Conservation (phyloP, 2,329 filamentous ascomycete genomes). For the Cladosporium sp. region DNA sequence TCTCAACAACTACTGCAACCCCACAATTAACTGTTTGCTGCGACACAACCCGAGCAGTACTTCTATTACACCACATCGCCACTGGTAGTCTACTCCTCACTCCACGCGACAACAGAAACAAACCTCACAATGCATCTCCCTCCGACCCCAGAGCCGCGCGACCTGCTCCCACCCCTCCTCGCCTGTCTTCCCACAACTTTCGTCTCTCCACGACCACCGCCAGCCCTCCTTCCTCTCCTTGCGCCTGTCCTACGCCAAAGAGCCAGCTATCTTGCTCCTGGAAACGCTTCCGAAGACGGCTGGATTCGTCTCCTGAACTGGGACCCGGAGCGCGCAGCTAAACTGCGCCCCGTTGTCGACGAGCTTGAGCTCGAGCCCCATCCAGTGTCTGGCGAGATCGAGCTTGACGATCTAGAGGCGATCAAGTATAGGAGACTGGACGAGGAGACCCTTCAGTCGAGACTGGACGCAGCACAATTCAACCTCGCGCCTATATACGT, state of each 20-base stretch:
- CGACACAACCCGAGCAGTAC: neutral
- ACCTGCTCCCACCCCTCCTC: constrained; percentile 62
- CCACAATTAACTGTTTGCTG: constrained; percentile 5
- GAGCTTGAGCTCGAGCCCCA: constrained; percentile 72
- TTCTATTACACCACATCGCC: neutral
- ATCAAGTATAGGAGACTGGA: constrained; percentile 69
- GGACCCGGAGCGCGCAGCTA: constrained; percentile 57
- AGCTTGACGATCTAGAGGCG: constrained; percentile 67
- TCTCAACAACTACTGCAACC: neutral
- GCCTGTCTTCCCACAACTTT: constrained; percentile 64
- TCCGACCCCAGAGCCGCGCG: constrained; percentile 55
- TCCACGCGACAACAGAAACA: neutral
- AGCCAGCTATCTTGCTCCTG: constrained; percentile 61
- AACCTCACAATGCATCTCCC: constrained; percentile 55
- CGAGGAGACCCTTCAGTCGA: constrained; percentile 70
- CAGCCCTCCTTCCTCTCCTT: constrained; percentile 60
- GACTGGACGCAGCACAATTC: constrained; percentile 63
- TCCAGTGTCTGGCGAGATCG: constrained; percentile 76
- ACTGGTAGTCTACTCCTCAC: neutral
- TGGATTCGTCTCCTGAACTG: constrained; percentile 76
- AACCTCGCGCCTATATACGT: constrained; percentile 66
- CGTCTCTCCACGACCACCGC: constrained; percentile 59
- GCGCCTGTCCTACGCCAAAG: constrained; percentile 65
- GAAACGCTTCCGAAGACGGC: constrained; percentile 44
- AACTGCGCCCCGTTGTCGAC: constrained; percentile 62